Conservation (phyloP, 1,139 yeast genomes). For the Torulaspora pretoriensis region DNA sequence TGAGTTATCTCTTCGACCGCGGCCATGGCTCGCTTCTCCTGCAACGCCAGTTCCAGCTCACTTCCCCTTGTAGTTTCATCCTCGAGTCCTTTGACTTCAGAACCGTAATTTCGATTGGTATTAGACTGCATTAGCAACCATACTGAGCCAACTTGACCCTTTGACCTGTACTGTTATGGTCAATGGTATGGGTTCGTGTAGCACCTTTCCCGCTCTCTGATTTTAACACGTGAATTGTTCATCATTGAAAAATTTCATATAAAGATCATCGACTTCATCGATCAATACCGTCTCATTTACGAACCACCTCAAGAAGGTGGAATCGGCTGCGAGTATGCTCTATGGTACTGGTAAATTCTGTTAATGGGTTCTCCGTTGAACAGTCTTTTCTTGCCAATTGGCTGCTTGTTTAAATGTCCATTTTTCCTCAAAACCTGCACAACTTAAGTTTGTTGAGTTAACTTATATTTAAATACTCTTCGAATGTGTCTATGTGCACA, state of each 20-base stretch:
- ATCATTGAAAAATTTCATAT: constrained; percentile 4
- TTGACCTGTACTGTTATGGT: not conserved
- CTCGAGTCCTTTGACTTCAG: constrained; percentile 13
- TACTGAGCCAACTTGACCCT: not conserved
- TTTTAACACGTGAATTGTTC: not conserved
- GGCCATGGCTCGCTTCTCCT: constrained; percentile 21
- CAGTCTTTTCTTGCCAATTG: not conserved
- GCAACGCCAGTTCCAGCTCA: constrained; percentile 22
- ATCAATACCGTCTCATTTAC: not conserved
- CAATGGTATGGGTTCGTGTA: not conserved
- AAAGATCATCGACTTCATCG: not conserved
- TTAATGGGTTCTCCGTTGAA: not conserved
- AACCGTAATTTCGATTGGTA: constrained; percentile 1
- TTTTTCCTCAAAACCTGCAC: constrained; percentile 30
- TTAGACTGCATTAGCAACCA: not conserved
- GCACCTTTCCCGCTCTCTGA: not conserved
- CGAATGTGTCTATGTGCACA: constrained; percentile 46
- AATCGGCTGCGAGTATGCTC: not conserved
- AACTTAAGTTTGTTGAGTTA: constrained; percentile 41
- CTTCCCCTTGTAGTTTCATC: constrained; percentile 19
- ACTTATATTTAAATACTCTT: constrained; percentile 28
- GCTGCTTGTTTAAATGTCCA: not conserved
- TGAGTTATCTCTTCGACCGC: constrained; percentile 28
- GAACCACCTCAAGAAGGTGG: not conserved
- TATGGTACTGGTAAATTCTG: not conserved